phyloP scores from a whole-genome alignment of 371 early-diverging fungal genomes.

The Mucor ambiguus region DNA sequence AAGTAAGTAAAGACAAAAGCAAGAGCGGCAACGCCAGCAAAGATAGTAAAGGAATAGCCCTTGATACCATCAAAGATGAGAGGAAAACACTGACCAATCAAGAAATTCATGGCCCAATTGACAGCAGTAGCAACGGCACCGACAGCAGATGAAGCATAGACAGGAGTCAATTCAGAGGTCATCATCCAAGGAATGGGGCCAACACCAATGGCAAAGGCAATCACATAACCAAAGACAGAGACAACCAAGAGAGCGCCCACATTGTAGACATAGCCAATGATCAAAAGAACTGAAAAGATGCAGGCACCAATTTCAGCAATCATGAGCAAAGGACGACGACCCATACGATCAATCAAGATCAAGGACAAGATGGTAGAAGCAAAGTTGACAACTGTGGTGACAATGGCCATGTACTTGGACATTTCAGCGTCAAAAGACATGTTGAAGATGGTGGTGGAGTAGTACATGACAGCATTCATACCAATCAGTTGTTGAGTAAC shows the following conservation, averaged over 20 bases:
- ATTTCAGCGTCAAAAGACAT: constrained; percentile 40
- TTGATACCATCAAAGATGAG: constrained; percentile 56
- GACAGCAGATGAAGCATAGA: constrained; percentile 56
- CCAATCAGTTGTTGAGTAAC: constrained; percentile 79
- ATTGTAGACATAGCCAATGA: constrained; percentile 52
- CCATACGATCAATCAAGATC: constrained; percentile 35
- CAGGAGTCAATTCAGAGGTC: constrained; percentile 69
- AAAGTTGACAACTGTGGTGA: constrained; percentile 62
- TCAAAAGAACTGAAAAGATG: constrained; percentile 57
- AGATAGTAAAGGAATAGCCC: constrained; percentile 71
- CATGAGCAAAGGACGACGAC: constrained; percentile 57
- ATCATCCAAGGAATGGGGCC: constrained; percentile 83
- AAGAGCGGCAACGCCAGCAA: constrained; percentile 24
- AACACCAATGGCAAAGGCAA: constrained; percentile 79
- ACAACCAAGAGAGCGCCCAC: constrained; percentile 59
- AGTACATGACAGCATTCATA: constrained; percentile 83
- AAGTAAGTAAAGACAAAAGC: constrained; percentile 29
- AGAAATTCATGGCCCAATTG: constrained; percentile 61
- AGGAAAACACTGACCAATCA: constrained; percentile 62
- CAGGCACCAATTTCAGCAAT: constrained; percentile 58
- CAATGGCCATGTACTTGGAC: constrained; percentile 61
- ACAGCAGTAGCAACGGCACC: constrained; percentile 53
- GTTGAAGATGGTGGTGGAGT: constrained; percentile 69
- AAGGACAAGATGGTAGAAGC: constrained; percentile 53
- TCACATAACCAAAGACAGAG: constrained; percentile 72